Evolutionary conservation across 108 stramenopile genomes (phyloP).

Genomic region (Pseudonitzschia delicatissima): DNA sequence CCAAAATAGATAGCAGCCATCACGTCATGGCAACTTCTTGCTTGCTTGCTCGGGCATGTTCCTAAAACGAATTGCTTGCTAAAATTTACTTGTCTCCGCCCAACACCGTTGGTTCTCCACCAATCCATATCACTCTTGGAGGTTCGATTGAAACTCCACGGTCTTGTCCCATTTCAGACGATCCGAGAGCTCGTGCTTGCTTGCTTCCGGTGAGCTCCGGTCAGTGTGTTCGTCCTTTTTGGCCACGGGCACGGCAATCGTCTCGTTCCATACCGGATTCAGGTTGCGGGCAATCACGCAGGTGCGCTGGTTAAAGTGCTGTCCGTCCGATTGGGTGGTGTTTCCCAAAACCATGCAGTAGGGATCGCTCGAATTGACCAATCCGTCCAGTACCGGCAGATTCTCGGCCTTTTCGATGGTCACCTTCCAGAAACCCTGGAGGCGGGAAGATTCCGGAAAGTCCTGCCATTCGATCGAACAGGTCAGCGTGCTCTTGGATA

Average conservation of each 20-base stretch:
- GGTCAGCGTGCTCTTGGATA: background rate
- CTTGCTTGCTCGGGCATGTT: no score
- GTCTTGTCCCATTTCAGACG: no score
- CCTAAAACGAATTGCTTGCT: no score
- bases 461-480: constrained; percentile 4
- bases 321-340: background rate
- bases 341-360: constrained; percentile 15
- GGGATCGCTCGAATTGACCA: background rate
- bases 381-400: constrained; percentile 12
- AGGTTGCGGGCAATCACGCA: constrained; percentile 6
- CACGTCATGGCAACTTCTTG: no score
- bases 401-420: background rate
- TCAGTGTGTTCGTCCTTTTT: background rate
- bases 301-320: background rate
- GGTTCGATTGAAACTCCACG: no score
- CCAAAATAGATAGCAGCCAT: no score
- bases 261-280: constrained; percentile 12
- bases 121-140: no score
- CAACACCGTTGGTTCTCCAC: no score
- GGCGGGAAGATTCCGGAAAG: constrained; percentile 6
- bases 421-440: constrained; percentile 13
- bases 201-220: no score
- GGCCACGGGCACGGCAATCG: constrained; percentile 1
- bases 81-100: no score
- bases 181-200: no score